phyloP scores from a whole-genome alignment of 768 basidiomycete genomes.

The Terana coerulea region DNA sequence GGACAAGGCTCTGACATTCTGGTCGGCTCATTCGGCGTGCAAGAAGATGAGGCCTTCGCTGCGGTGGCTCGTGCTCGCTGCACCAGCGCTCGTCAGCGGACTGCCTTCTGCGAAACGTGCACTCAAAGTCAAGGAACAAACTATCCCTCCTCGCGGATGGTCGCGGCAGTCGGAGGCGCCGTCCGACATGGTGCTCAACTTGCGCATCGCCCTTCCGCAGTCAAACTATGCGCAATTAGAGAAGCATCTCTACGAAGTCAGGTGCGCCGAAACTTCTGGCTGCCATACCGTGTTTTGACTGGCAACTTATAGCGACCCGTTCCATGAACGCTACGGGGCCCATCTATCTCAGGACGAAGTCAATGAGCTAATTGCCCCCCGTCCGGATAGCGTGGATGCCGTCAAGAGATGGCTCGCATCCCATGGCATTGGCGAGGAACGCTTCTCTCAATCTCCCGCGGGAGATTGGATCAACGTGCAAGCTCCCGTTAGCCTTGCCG shows the following conservation, averaged over 20 bases:
- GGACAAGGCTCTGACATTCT: too few species aligned
- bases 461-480: conserved; percentile 64
- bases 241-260: conserved; percentile 45
- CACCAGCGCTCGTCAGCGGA: background rate
- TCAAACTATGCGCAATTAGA: conserved; percentile 49
- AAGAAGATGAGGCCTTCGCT: too few species aligned
- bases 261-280: too few species aligned
- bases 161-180: conserved; percentile 39
- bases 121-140: conserved; percentile 45
- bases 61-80: too few species aligned
- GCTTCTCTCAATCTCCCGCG: conserved; percentile 53
- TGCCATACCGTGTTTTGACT: too few species aligned
- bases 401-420: conserved; percentile 61
- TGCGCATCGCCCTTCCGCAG: conserved; percentile 57
- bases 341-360: conserved; percentile 61
- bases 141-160: conserved; percentile 48
- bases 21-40: too few species aligned
- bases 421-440: conserved; percentile 47
- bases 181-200: conserved; percentile 41
- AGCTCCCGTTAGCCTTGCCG: conserved; percentile 54
- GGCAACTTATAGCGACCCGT: conserved; percentile 25
- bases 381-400: conserved; percentile 42
- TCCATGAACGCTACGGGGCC: conserved; percentile 28
- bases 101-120: conserved; percentile 2
- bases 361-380: conserved; percentile 57